Percentiles rank a stretch among this genome's conserved stretches.
phyloP scores from a whole-genome alignment of 192 early-diverging fungal genomes.

The Backusella westeae region DNA sequence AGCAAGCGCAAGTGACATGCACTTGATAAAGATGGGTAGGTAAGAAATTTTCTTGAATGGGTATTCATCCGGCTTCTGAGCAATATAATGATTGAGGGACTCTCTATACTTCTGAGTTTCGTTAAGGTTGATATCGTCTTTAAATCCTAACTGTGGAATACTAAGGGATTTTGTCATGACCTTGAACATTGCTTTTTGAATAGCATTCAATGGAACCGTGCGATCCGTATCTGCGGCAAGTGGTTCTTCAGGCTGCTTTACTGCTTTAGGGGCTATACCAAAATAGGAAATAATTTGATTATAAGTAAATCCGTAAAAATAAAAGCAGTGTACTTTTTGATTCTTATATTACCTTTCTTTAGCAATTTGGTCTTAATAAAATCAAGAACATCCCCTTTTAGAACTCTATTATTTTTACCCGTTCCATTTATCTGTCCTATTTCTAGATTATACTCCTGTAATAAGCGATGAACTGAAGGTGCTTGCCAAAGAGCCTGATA shows the following conservation, averaged over 20 bases:
- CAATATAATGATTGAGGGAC: constrained; percentile 66
- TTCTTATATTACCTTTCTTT: constrained; percentile 9
- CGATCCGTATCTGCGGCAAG: neutral
- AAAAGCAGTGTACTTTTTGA: neutral
- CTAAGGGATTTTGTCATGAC: constrained; percentile 90
- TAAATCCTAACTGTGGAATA: constrained; percentile 95
- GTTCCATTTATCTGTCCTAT: constrained; percentile 70
- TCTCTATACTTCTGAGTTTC: constrained; percentile 61
- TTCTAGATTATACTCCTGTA: constrained; percentile 77
- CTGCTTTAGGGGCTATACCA: neutral
- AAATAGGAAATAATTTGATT: neutral
- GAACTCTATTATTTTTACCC: constrained; percentile 80
- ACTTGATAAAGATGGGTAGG: constrained; percentile 97
- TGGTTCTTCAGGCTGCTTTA: neutral
- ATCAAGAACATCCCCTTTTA: constrained; percentile 86
- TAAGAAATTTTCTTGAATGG: constrained; percentile 79
- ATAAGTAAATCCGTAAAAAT: neutral
- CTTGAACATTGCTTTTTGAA: constrained; percentile 98
- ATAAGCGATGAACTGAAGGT: constrained; percentile 88
- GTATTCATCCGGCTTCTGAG: constrained; percentile 41
- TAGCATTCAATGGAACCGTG: constrained; percentile 66
- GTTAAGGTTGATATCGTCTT: constrained; percentile 86
- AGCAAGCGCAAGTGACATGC: constrained; percentile 74
- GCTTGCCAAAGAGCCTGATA: constrained; percentile 59
- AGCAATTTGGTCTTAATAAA: constrained; percentile 32